phyloP scores from a whole-genome alignment of 2,329 filamentous ascomycete species.

The Amylocarpus encephaloides region DNA sequence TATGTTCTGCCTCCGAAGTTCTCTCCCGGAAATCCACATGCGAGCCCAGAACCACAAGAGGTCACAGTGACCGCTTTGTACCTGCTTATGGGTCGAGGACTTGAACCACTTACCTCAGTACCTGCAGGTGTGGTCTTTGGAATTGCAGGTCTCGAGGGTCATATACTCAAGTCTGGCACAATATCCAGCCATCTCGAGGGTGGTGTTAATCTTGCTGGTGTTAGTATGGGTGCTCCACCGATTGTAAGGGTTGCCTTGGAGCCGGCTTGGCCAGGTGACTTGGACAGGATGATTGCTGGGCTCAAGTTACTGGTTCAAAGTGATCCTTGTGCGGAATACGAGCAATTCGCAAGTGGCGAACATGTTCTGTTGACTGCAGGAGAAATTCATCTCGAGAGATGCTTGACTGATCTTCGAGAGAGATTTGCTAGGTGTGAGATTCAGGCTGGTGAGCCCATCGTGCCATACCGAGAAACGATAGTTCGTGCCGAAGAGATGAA shows the following conservation, averaged over 20 bases:
- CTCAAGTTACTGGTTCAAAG: conserved; percentile 84
- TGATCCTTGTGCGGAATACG: conserved; percentile 93
- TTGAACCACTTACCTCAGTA: conserved; percentile 77
- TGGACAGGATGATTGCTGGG: conserved; percentile 92
- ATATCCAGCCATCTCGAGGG: conserved; percentile 83
- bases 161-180: conserved; percentile 93
- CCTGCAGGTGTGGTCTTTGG: conserved; percentile 94
- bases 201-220: conserved; percentile 82
- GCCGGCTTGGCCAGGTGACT: conserved; percentile 79
- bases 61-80: conserved; percentile 84
- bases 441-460: conserved; percentile 87
- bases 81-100: conserved; percentile 86
- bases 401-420: conserved; percentile 86
- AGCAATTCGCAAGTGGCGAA: conserved; percentile 86
- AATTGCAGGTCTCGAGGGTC: conserved; percentile 84
- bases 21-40: conserved; percentile 69
- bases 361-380: conserved; percentile 93
- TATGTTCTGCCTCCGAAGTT: conserved; percentile 94
- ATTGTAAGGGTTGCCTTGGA: conserved; percentile 97
- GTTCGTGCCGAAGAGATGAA: conserved; percentile 88
- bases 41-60: conserved; percentile 67
- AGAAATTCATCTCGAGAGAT: conserved; percentile 89
- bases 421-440: conserved; percentile 92
- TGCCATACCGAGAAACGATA: conserved; percentile 92
- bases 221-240: conserved; percentile 73